A percentile compares a stretch with the other conserved stretches of the same genome.
Evolutionary conservation across 352 stramenopile species (phyloP).

Genomic region (Pythium scleroteichum): DNA sequence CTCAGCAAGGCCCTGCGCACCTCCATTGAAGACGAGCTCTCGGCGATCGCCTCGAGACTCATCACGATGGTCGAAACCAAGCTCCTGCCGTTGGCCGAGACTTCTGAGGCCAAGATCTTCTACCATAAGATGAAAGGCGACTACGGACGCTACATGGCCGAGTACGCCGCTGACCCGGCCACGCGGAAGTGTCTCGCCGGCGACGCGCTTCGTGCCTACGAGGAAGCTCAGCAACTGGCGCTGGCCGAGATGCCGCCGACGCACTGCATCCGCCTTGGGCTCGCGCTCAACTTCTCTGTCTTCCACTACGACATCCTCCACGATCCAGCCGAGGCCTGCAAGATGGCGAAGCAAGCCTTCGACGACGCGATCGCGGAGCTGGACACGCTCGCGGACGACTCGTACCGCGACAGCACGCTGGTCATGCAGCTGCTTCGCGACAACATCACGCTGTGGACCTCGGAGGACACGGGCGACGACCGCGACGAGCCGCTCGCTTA

Average conservation of each 20-base stretch:
- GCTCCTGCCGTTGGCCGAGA: conserved; percentile 90
- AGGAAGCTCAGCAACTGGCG: conserved; percentile 19
- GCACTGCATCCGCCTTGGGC: conserved; percentile 31
- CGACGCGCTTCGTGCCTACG: conserved; percentile 27
- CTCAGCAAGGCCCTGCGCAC: conserved; percentile 20
- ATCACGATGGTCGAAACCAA: conserved; percentile 90
- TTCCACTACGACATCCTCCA: conserved; percentile 37
- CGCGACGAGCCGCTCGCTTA: not conserved
- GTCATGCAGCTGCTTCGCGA: conserved; percentile 40
- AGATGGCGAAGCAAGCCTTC: conserved; percentile 34
- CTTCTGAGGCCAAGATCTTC: conserved; percentile 93
- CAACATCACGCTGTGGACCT: conserved; percentile 37
- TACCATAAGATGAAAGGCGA: conserved; percentile 96
- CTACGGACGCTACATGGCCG: conserved; percentile 24
- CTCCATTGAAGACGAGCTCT: conserved; percentile 34
- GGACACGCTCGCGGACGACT: conserved; percentile 32
- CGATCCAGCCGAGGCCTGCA: conserved; percentile 16
- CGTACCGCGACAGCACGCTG: conserved; percentile 33
- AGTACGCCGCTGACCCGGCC: conserved; percentile 3
- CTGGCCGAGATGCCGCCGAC: conserved; percentile 26
- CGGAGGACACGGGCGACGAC: conserved; percentile 11
- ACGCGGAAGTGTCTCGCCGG: not conserved
- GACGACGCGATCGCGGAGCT: conserved; percentile 36
- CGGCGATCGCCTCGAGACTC: conserved; percentile 71
- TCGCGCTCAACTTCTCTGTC: conserved; percentile 36